phyloP scores from a whole-genome alignment of 495 filamentous ascomycete genomes.

The Aspergillus heteromorphus region DNA sequence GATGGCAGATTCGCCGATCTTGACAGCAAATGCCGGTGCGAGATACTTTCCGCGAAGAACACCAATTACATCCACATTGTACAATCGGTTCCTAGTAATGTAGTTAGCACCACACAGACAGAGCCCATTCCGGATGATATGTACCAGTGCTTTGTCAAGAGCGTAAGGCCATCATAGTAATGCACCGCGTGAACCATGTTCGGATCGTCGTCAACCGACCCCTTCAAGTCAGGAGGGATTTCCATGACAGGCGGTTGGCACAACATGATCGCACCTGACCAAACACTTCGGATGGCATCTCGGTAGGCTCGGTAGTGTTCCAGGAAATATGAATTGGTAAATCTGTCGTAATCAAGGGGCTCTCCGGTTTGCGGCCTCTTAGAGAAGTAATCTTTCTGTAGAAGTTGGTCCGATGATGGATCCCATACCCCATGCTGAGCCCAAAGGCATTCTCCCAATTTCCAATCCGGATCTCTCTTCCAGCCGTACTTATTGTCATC shows the following conservation, averaged over 20 bases:
- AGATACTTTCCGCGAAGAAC: conserved; percentile 83
- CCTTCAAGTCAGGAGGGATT: conserved; percentile 82
- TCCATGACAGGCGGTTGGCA: conserved; percentile 91
- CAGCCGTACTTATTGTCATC: conserved; percentile 88
- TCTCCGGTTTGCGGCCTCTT: conserved; percentile 66
- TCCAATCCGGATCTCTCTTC: conserved; percentile 84
- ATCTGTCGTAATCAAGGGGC: conserved; percentile 70
- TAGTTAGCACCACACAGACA: conserved; percentile 4
- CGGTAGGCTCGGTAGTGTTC: conserved; percentile 72
- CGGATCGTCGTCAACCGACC: conserved; percentile 79
- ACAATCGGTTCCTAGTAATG: conserved; percentile 73
- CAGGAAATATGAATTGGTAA: conserved; percentile 88
- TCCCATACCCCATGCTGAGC: conserved; percentile 98
- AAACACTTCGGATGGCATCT: conserved; percentile 65
- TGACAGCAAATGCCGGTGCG: conserved; percentile 83
- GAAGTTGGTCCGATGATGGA: conserved; percentile 64
- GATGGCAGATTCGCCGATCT: conserved; percentile 90
- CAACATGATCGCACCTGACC: conserved; percentile 79
- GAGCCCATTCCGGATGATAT: conserved; percentile 4
- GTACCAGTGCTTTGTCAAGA: conserved; percentile 95
- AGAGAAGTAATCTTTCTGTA: conserved; percentile 84
- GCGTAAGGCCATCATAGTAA: conserved; percentile 92
- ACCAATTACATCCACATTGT: conserved; percentile 95
- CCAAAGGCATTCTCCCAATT: conserved; percentile 89
- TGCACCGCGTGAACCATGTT: conserved; percentile 90